phyloP scores from a whole-genome alignment of 2,329 filamentous ascomycete species.

The Cryphonectria japonica region DNA sequence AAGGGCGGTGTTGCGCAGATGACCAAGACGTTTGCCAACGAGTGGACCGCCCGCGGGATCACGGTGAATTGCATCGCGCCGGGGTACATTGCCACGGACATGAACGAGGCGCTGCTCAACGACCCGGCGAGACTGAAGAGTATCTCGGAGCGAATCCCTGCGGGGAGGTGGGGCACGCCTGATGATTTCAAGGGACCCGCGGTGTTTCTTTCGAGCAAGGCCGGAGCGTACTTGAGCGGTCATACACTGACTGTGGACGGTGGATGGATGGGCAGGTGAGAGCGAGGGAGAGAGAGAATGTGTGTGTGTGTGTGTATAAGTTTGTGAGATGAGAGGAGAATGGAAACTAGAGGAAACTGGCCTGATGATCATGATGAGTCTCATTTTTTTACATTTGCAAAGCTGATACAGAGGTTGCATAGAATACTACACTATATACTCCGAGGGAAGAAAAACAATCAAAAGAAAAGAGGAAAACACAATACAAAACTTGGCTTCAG shows the following conservation, averaged over 20 bases:
- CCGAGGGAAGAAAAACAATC: too few relatives aligned
- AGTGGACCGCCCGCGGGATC: slow-evolving; percentile 80
- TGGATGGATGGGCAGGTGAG: slow-evolving; percentile 86
- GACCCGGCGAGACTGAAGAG: slow-evolving; percentile 70
- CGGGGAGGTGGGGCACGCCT: slow-evolving; percentile 78
- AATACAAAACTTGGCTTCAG: not conserved
- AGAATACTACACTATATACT: not conserved
- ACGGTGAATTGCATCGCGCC: slow-evolving; percentile 89
- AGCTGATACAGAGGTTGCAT: not conserved
- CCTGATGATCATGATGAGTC: too few relatives aligned
- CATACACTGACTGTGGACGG: slow-evolving; percentile 85
- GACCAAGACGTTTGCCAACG: slow-evolving; percentile 83
- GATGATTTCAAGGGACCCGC: slow-evolving; percentile 87
- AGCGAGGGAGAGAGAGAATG: not conserved
- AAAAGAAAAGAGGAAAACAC: not conserved
- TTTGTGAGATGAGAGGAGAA: too few relatives aligned
- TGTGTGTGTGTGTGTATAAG: not conserved
- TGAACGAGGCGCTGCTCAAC: slow-evolving; percentile 83
- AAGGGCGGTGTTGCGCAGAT: slow-evolving; percentile 86
- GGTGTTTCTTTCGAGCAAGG: slow-evolving; percentile 75
- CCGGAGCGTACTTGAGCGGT: slow-evolving; percentile 81
- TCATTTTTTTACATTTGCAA: not conserved
- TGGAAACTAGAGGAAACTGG: not conserved
- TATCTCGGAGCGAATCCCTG: slow-evolving; percentile 81
- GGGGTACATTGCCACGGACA: slow-evolving; percentile 91